Base-by-base conservation (phyloP, 2,329 filamentous ascomycete genomes). In the Aureobasidium lini region DNA sequence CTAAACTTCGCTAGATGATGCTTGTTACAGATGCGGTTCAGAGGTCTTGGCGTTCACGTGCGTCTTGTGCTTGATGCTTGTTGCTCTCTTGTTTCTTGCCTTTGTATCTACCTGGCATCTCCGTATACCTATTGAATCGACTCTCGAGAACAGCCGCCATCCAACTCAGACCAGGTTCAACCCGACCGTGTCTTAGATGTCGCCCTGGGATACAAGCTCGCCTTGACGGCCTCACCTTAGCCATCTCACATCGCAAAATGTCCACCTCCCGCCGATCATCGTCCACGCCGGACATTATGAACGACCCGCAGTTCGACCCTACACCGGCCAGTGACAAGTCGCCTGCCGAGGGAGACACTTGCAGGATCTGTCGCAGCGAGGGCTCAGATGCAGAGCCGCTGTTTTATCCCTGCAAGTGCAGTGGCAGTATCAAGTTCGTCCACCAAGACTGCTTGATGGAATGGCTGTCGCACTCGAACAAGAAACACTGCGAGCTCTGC, bases 401-500 rank as follows among this genome's bases (percentile, higher is more conserved):
- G 40, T 99, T 96, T 78, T 94, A 95, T 71, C 94, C 94, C 6
- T 99, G 94, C 85, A 96, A 96, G 79, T 99, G 94, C 78, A 96
- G 90, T 70, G 94, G 94, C 60, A 97, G 93, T 76, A 99, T 99
- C 77, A 96, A 96, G 77, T 96, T 88, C 69, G 94, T 99, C 62
- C 94, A 99, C 73, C 94, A 99, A 75, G 89, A 95, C 72, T 99
- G 94, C 72, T 77, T 99, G 74, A 96, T 99, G 88, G 92, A 97
- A 75, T 99, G 94, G 94, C 81, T 99, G 23, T 93, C 91, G 52
- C 95, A 99, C 74, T 97, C 94, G 1, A 92, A 99, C 72, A 99
- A 99, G 83, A 97, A 97, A 74, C 89, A 99, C 78, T 99, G 95
- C 80, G 94, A 99, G 77, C 85, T 99, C 37, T 99, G 94, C 84